These are phyloP conservation scores for Symbiodinium natans DNA, from an alignment of 73 alveolate genomes.

Conservation along the genomic window DNA sequence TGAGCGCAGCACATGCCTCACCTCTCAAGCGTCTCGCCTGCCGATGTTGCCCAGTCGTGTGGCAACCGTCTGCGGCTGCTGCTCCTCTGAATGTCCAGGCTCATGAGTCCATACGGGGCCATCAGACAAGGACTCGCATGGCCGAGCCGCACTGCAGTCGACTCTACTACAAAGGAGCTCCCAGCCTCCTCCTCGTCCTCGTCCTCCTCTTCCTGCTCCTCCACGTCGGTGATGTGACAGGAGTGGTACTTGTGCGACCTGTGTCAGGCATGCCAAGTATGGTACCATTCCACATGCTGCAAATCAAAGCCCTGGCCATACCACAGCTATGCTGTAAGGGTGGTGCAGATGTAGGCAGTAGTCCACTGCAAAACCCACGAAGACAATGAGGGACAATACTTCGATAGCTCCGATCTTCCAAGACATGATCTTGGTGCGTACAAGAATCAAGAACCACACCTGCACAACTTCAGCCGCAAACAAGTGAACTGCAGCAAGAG, in stretches of 20 bases:
- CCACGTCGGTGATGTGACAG: slow-evolving; percentile 74
- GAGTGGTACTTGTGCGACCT: slow-evolving; percentile 91
- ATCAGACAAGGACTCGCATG: no score
- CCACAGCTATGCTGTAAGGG: not conserved
- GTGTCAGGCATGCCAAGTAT: not conserved
- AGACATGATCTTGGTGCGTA: slow-evolving; percentile 16
- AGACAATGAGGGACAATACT: slow-evolving; percentile 66
- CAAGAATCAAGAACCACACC: no score
- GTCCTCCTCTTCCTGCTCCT: slow-evolving; percentile 19
- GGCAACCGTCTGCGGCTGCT: slow-evolving; percentile 12
- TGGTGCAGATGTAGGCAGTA: slow-evolving; percentile 34
- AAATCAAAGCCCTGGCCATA: not conserved
- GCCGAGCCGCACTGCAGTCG: no score
- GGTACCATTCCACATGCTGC: no score
- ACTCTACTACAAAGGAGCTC: not conserved
- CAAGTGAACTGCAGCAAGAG: not conserved
- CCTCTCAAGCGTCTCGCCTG: no score
- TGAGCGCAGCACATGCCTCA: no score
- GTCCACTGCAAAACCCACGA: slow-evolving; percentile 87
- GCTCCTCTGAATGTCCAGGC: not conserved
- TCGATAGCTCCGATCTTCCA: slow-evolving; percentile 85
- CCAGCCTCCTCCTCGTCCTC: not conserved
- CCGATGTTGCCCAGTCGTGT: not conserved
- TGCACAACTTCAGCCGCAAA: no score
- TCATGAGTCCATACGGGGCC: not conserved